Percentiles rank a stretch among this genome's conserved stretches.
These are phyloP conservation scores for Vachellia pachyceras DNA, from an alignment of 306 rosid species.

Conservation along the genomic window DNA sequence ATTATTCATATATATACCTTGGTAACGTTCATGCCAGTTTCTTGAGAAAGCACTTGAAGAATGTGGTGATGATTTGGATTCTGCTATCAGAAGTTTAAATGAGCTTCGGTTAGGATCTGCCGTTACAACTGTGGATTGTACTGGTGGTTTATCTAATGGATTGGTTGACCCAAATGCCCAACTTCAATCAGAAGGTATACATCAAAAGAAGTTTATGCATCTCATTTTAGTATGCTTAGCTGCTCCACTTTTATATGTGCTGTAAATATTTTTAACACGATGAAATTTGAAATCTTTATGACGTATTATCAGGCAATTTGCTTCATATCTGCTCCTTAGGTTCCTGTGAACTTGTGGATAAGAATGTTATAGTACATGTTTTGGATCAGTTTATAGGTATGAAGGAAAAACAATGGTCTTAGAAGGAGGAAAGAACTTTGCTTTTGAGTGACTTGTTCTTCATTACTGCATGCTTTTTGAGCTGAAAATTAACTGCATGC, in stretches of 20 bases:
- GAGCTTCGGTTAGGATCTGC: slow-evolving; percentile 62
- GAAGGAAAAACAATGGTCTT: neutral
- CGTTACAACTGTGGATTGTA: slow-evolving; percentile 37
- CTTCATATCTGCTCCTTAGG: neutral
- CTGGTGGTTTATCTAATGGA: slow-evolving; percentile 39
- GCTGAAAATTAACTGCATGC: slow-evolving; percentile 2
- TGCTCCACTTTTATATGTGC: neutral
- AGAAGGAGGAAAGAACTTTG: neutral
- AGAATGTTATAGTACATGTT: neutral
- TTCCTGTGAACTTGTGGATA: slow-evolving; percentile 7
- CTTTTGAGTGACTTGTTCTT: neutral
- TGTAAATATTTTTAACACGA: neutral
- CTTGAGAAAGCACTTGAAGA: slow-evolving; percentile 78
- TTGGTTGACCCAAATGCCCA: slow-evolving; percentile 45
- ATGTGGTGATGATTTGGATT: slow-evolving; percentile 77
- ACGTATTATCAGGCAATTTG: neutral
- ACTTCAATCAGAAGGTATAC: slow-evolving; percentile 52
- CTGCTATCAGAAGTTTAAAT: slow-evolving; percentile 76
- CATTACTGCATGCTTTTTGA: slow-evolving; percentile 10
- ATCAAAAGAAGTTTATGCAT: neutral
- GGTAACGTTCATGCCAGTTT: slow-evolving; percentile 45
- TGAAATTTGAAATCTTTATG: neutral
- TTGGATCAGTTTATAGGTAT: neutral
- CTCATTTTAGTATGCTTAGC: neutral
- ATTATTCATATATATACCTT: neutral